These are phyloP conservation scores for Colletotrichum sp. DNA, from an alignment of 2,329 filamentous ascomycete genomes.

Conservation along the genomic window DNA sequence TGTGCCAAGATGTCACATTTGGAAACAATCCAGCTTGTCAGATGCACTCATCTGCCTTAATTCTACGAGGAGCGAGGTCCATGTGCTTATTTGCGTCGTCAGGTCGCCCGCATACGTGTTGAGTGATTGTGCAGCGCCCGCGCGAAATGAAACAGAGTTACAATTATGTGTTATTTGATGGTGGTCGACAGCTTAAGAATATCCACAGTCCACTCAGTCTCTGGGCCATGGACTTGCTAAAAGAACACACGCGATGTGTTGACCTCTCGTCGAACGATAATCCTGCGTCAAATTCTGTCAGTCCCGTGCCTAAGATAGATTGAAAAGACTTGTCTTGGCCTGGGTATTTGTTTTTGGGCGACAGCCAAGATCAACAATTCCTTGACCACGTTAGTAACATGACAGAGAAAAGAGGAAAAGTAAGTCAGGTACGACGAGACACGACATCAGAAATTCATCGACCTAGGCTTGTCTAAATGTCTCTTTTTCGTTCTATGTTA, in stretches of 20 bases:
- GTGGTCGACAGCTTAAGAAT: neutral
- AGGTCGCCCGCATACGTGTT: accelerated
- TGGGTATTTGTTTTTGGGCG: neutral
- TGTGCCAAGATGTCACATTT: neutral
- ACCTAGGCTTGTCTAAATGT: neutral
- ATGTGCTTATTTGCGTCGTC: neutral
- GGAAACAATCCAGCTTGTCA: neutral
- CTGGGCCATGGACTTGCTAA: accelerated
- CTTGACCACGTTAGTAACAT: neutral
- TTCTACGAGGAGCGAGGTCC: neutral
- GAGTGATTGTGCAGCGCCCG: neutral
- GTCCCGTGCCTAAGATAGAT: neutral
- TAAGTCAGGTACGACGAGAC: neutral
- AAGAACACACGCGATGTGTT: neutral
- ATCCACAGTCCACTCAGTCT: neutral
- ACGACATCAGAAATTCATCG: neutral
- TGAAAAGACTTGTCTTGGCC: neutral
- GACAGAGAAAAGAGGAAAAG: neutral
- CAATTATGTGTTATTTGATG: neutral
- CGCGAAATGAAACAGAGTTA: neutral
- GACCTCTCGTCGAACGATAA: accelerated
- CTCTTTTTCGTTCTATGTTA: neutral
- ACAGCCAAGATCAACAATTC: neutral
- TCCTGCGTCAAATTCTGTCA: accelerated
- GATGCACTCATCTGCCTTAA: neutral